These are phyloP conservation scores for Claviceps sp. DNA, from an alignment of 2,329 filamentous ascomycete genomes.

Conservation along the genomic window DNA sequence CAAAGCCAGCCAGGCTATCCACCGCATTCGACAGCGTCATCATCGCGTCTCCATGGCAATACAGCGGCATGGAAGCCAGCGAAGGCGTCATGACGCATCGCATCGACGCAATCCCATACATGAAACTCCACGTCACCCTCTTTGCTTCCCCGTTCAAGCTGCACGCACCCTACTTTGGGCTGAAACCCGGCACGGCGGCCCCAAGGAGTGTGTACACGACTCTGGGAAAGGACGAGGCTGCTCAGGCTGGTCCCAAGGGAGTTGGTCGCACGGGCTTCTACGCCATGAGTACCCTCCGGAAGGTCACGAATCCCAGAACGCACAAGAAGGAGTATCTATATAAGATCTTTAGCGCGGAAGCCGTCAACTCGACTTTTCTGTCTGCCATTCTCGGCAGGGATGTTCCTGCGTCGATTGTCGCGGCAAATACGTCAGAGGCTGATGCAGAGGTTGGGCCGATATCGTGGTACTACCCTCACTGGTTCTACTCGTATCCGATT, in stretches of 20 bases:
- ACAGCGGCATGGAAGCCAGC: conserved; percentile 51
- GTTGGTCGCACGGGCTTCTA: conserved; percentile 71
- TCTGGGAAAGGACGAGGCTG: conserved; percentile 45
- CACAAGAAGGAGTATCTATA: conserved; percentile 42
- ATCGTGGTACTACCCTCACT: conserved; percentile 64
- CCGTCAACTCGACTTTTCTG: conserved; percentile 39
- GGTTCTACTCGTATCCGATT: conserved; percentile 77
- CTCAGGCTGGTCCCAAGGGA: conserved; percentile 36
- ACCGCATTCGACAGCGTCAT: conserved; percentile 65
- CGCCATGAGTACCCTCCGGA: conserved; percentile 63
- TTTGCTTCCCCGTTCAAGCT: conserved; percentile 67
- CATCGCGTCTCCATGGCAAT: conserved; percentile 74
- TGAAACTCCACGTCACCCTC: conserved; percentile 75
- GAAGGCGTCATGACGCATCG: conserved; percentile 52
- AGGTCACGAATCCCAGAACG: conserved; percentile 46
- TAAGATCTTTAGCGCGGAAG: conserved; percentile 49
- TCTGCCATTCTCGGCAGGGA: conserved; percentile 35
- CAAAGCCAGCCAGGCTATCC: conserved; percentile 25
- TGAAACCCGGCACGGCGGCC: conserved; percentile 40
- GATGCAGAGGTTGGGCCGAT: conserved; percentile 33
- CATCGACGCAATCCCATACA: conserved; percentile 76
- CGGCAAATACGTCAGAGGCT: conserved; percentile 13
- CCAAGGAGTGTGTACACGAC: conserved; percentile 78
- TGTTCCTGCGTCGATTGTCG: conserved; percentile 28
- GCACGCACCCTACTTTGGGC: conserved; percentile 58